phyloP scores from a whole-genome alignment of 1,139 yeast species.

The Pichia sp. region DNA sequence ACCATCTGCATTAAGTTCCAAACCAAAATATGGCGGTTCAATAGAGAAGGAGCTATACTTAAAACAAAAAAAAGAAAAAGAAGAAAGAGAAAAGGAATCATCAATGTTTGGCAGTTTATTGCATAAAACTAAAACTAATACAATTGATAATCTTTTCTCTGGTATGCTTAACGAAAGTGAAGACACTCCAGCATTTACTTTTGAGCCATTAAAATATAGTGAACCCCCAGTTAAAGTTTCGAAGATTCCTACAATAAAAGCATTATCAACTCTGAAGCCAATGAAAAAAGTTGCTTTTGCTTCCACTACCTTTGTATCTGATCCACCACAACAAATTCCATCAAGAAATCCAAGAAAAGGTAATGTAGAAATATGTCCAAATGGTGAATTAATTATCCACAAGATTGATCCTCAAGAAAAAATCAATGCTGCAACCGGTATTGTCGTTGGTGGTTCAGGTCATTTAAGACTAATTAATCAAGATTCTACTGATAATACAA shows the following conservation, averaged over 20 bases:
- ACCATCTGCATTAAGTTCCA: slow-evolving; percentile 41
- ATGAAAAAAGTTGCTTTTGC: slow-evolving; percentile 69
- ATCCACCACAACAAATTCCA: slow-evolving; percentile 95
- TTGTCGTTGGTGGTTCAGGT: slow-evolving; percentile 76
- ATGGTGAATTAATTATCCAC: slow-evolving; percentile 56
- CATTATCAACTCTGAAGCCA: slow-evolving; percentile 35
- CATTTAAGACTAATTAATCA: slow-evolving; percentile 38
- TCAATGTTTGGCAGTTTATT: slow-evolving; percentile 26
- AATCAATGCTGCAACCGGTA: slow-evolving; percentile 49
- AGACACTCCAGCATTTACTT: slow-evolving; percentile 20
- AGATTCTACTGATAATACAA: slow-evolving; percentile 10
- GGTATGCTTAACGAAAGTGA: slow-evolving; percentile 22
- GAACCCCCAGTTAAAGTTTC: slow-evolving; percentile 26
- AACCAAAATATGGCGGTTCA: slow-evolving; percentile 25
- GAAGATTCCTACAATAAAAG: slow-evolving; percentile 26
- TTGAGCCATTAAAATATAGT: slow-evolving; percentile 16
- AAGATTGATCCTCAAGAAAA: slow-evolving; percentile 59
- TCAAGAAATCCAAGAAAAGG: slow-evolving; percentile 79
- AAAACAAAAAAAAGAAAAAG: slow-evolving; percentile 17
- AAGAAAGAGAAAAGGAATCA: slow-evolving; percentile 17
- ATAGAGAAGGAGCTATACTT: slow-evolving; percentile 22
- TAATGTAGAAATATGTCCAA: slow-evolving; percentile 58
- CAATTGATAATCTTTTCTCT: slow-evolving; percentile 14
- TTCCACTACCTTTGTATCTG: slow-evolving; percentile 64
- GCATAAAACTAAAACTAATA: slow-evolving; percentile 23